Evolutionary conservation across 2,329 filamentous ascomycete species (phyloP), one percentile per base, ranked within the genome.

Genomic region (Colletotrichum costaricense): DNA sequence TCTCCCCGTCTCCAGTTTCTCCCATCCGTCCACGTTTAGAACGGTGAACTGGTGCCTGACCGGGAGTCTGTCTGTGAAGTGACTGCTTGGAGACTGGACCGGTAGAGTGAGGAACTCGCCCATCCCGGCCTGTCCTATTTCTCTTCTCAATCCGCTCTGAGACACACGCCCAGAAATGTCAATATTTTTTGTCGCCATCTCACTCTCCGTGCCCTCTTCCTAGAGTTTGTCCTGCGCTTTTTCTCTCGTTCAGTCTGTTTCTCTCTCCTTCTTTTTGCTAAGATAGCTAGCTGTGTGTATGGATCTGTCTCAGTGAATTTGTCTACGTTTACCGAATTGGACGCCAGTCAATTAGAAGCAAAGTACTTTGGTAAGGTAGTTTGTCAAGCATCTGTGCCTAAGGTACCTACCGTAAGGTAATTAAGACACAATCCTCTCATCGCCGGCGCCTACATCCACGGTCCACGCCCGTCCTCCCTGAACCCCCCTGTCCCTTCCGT

Each of bases 401-500:
- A n/a, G 42, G 42, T 49, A 22, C 42, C 42, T 49, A 49, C 42
- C 19, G 42, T 5, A 11, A 35, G 33, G 33, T 35, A 35, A 35
- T 35, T 35, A 22, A 49, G 42, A 49, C 19, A 12, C 24, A 22
- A n/a, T 22, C 24, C 38, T 35, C 58, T 67, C 46, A 28, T 58
- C 46, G 63, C 30, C 35, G 55, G 55, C 68, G 55, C 63, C 68
- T 67, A 70, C 42, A 55, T 65, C 30, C 38, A 35, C 62, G 24
- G 38, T 66, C 54, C 62, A 66, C 24, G 42, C 19, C 55, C 7
- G 9, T 19, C 38, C 30, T 63, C 35, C 42, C 12, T 16, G 24
- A 46, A 42, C 38, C 38, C 55, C 60, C 62, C 55, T 54, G 63
- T 28, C 63, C 42, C 52, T 42, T 35, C 60, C 46, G 22, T 63